phyloP scores from a whole-genome alignment of 1,139 yeast genomes.

The Wickerhamomyces sp. region DNA sequence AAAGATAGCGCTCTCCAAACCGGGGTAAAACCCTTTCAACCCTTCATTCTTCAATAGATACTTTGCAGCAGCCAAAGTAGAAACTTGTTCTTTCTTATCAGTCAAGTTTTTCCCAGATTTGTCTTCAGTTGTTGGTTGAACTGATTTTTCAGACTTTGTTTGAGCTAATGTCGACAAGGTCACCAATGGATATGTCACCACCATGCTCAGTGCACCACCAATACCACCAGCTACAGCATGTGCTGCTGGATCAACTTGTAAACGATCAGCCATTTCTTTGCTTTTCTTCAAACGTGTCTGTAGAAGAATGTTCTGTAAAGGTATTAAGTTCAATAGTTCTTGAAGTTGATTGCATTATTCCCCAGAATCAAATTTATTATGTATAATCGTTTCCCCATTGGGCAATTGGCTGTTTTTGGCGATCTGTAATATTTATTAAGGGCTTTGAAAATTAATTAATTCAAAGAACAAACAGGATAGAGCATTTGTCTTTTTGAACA shows the following conservation, averaged over 20 bases:
- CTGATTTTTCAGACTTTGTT: constrained; percentile 47
- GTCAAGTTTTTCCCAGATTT: constrained; percentile 1
- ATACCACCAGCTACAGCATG: constrained; percentile 93
- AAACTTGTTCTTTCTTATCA: constrained; percentile 14
- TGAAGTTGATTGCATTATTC: background rate
- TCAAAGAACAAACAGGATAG: too few relatives aligned
- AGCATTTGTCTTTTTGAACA: constrained; percentile 28
- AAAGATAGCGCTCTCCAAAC: constrained; percentile 80
- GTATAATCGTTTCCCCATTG: too few relatives aligned
- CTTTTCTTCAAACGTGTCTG: too few relatives aligned
- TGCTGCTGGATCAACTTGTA: constrained; percentile 48
- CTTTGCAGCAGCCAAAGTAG: constrained; percentile 27
- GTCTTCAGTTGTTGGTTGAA: constrained; percentile 18
- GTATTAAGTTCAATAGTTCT: too few relatives aligned
- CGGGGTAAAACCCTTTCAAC: constrained; percentile 70
- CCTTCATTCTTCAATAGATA: constrained; percentile 61
- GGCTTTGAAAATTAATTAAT: too few relatives aligned
- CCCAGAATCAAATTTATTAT: too few relatives aligned
- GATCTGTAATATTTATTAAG: too few relatives aligned
- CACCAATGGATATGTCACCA: constrained; percentile 77
- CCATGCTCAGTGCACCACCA: constrained; percentile 86
- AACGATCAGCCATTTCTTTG: constrained; percentile 17
- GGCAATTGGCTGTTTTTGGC: too few relatives aligned
- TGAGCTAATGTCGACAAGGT: constrained; percentile 84
- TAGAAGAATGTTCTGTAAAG: background rate